A percentile compares a stretch with the other conserved stretches of the same genome.
phyloP scores from a whole-genome alignment of 306 rosid genomes.

The Glycine tomentella region DNA sequence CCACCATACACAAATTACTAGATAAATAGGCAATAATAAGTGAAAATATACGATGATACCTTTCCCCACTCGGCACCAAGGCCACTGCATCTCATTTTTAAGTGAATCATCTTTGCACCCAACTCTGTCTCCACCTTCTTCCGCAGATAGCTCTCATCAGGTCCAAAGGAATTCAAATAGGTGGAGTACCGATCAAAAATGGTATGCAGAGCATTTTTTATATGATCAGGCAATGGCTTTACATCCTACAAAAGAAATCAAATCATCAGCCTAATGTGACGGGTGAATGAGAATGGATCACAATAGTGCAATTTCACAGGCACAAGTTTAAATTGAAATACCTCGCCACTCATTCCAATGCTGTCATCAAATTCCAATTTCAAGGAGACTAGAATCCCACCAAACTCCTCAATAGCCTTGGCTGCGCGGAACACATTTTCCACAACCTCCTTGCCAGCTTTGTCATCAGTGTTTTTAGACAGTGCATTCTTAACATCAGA shows the following conservation, averaged over 20 bases:
- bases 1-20: not conserved
- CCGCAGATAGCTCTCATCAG: constrained; percentile 78
- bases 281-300: constrained; percentile 13
- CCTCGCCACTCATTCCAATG: constrained; percentile 89
- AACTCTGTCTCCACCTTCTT: constrained; percentile 94
- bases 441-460: constrained; percentile 70
- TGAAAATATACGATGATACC: constrained; percentile 57
- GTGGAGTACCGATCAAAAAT: constrained; percentile 69
- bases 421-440: constrained; percentile 81
- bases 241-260: constrained; percentile 60
- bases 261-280: constrained; percentile 33
- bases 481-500: constrained; percentile 65
- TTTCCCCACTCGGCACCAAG: constrained; percentile 91
- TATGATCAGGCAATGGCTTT: constrained; percentile 67
- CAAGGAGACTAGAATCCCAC: constrained; percentile 64
- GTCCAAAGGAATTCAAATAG: constrained; percentile 89
- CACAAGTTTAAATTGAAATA: constrained; percentile 39
- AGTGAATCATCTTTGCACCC: constrained; percentile 86
- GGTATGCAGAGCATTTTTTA: constrained; percentile 66
- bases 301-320: constrained; percentile 2
- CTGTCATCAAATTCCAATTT: constrained; percentile 90
- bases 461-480: constrained; percentile 72
- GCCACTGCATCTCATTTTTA: constrained; percentile 93
- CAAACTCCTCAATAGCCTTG: constrained; percentile 82
- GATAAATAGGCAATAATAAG: constrained; percentile 23